Conservation (phyloP, 2,329 filamentous ascomycete genomes). For the Penicillium sp. region DNA sequence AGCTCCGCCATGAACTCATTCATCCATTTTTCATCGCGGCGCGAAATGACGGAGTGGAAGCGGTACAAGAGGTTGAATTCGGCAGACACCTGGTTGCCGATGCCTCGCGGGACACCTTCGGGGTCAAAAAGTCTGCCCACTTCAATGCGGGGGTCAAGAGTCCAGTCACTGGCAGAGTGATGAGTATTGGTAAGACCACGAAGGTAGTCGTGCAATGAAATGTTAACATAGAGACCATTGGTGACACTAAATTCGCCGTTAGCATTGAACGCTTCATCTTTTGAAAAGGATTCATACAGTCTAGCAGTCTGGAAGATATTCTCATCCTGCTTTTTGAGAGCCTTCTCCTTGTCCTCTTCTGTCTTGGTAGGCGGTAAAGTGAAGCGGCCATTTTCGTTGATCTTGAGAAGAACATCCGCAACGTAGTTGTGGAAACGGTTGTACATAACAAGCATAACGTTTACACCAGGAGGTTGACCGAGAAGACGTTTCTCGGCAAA, state of each 20-base stretch:
- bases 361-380: slow-evolving; percentile 50
- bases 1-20: slow-evolving; percentile 59
- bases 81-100: slow-evolving; percentile 69
- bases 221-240: slow-evolving; percentile 61
- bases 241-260: slow-evolving; percentile 39
- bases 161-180: slow-evolving; percentile 63
- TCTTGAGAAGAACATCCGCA: slow-evolving; percentile 63
- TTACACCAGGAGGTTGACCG: slow-evolving; percentile 69
- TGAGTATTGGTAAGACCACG: slow-evolving; percentile 65
- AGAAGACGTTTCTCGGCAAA: slow-evolving; percentile 69
- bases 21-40: slow-evolving; percentile 63
- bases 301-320: slow-evolving; percentile 59
- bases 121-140: slow-evolving; percentile 53
- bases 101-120: slow-evolving; percentile 57
- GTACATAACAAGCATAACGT: slow-evolving; percentile 70
- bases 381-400: slow-evolving; percentile 71
- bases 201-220: slow-evolving; percentile 63
- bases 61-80: slow-evolving; percentile 71
- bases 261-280: too few species aligned
- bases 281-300: slow-evolving; percentile 29
- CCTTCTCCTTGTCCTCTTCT: slow-evolving; percentile 41
- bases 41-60: slow-evolving; percentile 66
- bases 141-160: slow-evolving; percentile 64
- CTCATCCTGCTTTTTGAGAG: slow-evolving; percentile 44
- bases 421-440: slow-evolving; percentile 72